Base-by-base conservation (phyloP, 805 yeast genomes). In the Brettanomyces nanus region DNA sequence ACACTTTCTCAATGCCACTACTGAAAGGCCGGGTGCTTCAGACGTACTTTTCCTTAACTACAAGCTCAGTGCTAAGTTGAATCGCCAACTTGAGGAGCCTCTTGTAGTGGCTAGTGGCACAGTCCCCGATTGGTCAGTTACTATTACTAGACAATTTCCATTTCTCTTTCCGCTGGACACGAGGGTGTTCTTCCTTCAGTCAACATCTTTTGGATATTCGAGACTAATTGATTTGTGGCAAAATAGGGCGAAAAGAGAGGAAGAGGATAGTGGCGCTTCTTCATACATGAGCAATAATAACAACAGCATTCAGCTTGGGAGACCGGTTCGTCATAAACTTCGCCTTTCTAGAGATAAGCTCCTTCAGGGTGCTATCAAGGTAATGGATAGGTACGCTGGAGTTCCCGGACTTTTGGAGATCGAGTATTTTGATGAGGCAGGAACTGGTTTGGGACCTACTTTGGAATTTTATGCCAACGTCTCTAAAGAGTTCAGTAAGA, bases 371-470 rank as follows among this genome's bases (percentile, higher is more conserved):
- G 94, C 95, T 0, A 58, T 83, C 36, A 85, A 85, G 50, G 82
- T 89, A 2, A 63, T 92, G 58, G 80, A 77, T 31, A 63, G 74
- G 35, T 81, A 85, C 54, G 95, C 92, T 0, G 62, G 83, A 0
- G 70, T 80, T n/a, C 87, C 95, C 1, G 81, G 86, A 21, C 66
- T 84, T 4, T 61, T 90, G 18, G 97, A 90, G 49, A 78, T 92
- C 39, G 95, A 89, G 54, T 90, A 83, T 51, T 76, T 71, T 45
- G 87, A 81, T 46, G 98, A 90, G 56, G 95, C 72, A 5, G 98
- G 97, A n/a, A 80, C 95, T 0, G 98, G 98, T 0, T 62, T 87
- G 32, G 98, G 98, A 0, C 98, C 98, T 3, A 90, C 98, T 0
- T 65, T 89, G 45, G 98, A 90, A 58, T 90, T 92, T 53, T 90